These are phyloP conservation scores for Marsdenia floribunda DNA, from an alignment of 257 asterid species.

Conservation along the genomic window DNA sequence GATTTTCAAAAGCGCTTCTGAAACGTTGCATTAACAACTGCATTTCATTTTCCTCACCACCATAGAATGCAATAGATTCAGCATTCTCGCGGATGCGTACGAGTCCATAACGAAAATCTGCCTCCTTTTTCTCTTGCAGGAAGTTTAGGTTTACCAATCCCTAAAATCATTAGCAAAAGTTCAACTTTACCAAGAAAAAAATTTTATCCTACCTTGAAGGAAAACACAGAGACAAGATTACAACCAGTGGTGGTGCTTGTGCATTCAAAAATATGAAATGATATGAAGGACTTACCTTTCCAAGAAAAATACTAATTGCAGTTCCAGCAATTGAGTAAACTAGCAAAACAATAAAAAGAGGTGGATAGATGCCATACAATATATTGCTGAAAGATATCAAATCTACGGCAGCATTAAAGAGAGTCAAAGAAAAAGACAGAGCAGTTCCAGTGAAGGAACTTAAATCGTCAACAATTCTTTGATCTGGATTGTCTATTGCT, in stretches of 20 bases:
- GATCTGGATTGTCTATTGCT: conserved; percentile 87
- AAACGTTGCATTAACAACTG: conserved; percentile 71
- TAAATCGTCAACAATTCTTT: conserved; percentile 88
- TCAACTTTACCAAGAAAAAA: conserved; percentile 15
- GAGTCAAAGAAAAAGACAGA: conserved; percentile 72
- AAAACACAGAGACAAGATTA: background rate
- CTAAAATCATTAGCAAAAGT: conserved; percentile 31
- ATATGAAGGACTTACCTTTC: conserved; percentile 53
- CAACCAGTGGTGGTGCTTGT: conserved; percentile 5
- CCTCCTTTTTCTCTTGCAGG: conserved; percentile 93
- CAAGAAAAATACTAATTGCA: conserved; percentile 75
- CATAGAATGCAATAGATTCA: conserved; percentile 92
- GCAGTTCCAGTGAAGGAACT: conserved; percentile 91
- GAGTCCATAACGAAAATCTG: conserved; percentile 83
- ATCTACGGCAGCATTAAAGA: conserved; percentile 83
- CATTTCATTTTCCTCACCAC: conserved; percentile 87
- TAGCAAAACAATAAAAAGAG: conserved; percentile 73
- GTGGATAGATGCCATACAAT: conserved; percentile 84
- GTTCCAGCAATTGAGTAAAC: conserved; percentile 88
- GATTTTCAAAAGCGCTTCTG: conserved; percentile 84
- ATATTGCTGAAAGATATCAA: conserved; percentile 91
- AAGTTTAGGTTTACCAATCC: conserved; percentile 77
- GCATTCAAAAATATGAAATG: background rate
- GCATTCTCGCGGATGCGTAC: conserved; percentile 94
- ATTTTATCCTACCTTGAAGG: background rate